Evolutionary conservation across 2,329 filamentous ascomycete genomes (phyloP).

Genomic region (Phaeosphaeriaceae sp.): DNA sequence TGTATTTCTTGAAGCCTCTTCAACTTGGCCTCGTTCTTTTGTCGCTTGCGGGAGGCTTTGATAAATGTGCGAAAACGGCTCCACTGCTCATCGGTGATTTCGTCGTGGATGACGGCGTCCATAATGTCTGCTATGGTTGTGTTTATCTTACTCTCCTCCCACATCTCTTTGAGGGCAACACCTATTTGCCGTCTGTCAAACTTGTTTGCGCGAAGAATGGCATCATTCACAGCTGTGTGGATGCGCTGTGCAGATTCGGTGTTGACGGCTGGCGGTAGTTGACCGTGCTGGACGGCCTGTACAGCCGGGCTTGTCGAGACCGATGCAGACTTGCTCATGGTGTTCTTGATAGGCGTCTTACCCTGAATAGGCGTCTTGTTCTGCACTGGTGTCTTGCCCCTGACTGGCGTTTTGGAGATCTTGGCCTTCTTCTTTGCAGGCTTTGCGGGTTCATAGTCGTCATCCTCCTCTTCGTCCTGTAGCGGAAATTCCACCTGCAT

Average conservation of each 20-base stretch:
- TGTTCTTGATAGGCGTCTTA: constrained; percentile 39
- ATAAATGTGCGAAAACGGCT: constrained; percentile 51
- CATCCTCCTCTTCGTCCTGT: constrained; percentile 54
- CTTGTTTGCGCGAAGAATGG: constrained; percentile 49
- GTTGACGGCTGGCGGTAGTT: constrained; percentile 14
- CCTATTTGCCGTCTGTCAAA: constrained; percentile 38
- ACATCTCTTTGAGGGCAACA: constrained; percentile 52
- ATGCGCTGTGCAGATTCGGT: constrained; percentile 32
- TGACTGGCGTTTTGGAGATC: constrained; percentile 41
- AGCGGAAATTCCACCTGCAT: constrained; percentile 37
- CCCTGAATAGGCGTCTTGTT: constrained; percentile 38
- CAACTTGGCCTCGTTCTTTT: constrained; percentile 39
- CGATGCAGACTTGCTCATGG: constrained; percentile 23
- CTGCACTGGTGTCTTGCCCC: constrained; percentile 42
- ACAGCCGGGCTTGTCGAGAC: constrained; percentile 27
- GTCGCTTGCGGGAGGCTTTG: constrained; percentile 43
- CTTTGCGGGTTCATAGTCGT: constrained; percentile 51
- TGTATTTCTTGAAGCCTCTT: constrained; percentile 21
- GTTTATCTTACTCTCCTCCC: constrained; percentile 49
- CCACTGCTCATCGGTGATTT: constrained; percentile 48
- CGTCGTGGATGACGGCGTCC: constrained; percentile 52
- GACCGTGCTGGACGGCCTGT: constrained; percentile 20
- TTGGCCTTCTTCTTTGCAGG: constrained; percentile 39
- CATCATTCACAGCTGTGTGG: constrained; percentile 50
- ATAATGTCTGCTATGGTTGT: constrained; percentile 48